Base-by-base conservation (phyloP, 2,329 filamentous ascomycete species). In the Phyllosticta citrichinensis region DNA sequence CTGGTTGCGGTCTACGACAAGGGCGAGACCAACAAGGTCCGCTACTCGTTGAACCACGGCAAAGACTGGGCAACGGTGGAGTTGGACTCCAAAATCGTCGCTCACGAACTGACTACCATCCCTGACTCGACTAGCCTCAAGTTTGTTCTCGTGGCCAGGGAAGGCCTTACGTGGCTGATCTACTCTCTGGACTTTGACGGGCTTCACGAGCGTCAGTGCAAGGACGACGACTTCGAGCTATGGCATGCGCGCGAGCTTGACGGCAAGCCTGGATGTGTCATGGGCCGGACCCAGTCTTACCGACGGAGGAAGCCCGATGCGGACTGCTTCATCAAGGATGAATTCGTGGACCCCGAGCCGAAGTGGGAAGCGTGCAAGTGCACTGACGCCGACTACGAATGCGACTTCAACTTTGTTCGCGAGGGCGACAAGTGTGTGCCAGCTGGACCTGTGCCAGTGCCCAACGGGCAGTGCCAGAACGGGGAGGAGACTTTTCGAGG, bases 261-360 rank as follows among this genome's bases (percentile, higher is more conserved):
- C 22, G 88, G 88, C 33, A 83, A 96, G 57, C 83, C 92, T 2
- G 89, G 86, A 57, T 99, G 94, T 72, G 79, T 99, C 65, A 97
- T 99, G 93, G 94, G 94, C 20, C 92, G 96, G 72, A 96, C 87
- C 68, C 93, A 97, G 71, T 90, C 83, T 64, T 99, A 88, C 74
- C 82, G 80, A 60, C 85, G 94, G 65, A 86, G 94, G 67, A 97
- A 95, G 79, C 88, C 91, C 71, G 83, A 89, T 67, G 87, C 89
- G 19, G 85, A 96, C 63, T 99, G 95, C 75, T 96, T 97, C 71
- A 81, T 97, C 66, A 88, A 89, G 67, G 81, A 89, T 63, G 85
- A 93, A 58, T 97, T 96, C 77, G 85, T 91, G 69, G 88, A 94
- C 64, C 86, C 89, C 0, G 75, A 83, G 35, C 84, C 88, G 1